These are phyloP conservation scores for Saccharomyces paradoxus DNA, from an alignment of 805 yeast species.

Conservation along the genomic window DNA sequence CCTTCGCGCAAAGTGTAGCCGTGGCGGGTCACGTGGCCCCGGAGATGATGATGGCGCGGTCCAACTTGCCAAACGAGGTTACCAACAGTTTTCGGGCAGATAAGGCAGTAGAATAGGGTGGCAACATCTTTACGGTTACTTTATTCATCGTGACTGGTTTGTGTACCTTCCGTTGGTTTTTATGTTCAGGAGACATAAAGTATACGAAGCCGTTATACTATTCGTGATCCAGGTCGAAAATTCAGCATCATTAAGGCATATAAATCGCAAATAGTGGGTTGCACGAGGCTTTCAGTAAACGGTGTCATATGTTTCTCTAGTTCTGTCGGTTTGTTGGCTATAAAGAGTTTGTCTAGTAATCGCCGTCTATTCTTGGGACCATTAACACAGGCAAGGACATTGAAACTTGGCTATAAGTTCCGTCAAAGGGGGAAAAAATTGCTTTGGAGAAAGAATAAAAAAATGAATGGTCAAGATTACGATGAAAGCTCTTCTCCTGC, in stretches of 20 bases:
- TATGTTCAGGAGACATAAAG: not conserved
- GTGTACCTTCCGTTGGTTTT: not conserved
- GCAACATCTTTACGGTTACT: not conserved
- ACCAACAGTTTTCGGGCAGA: not conserved
- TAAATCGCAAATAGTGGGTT: not conserved
- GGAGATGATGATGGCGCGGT: not conserved
- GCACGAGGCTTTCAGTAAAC: not conserved
- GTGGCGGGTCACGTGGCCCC: not conserved
- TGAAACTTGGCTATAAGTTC: not conserved
- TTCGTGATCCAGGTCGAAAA: not conserved
- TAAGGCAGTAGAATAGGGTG: not conserved
- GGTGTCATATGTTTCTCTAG: not conserved
- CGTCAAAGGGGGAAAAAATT: not conserved
- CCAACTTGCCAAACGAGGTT: not conserved
- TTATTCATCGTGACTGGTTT: not conserved
- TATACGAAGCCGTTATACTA: not conserved
- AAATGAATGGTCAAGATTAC: not conserved
- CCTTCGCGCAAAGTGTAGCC: not conserved
- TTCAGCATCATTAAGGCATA: not conserved
- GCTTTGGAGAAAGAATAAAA: not conserved
- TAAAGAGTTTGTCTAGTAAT: not conserved
- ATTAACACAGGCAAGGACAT: not conserved
- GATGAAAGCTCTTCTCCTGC: slow-evolving; percentile 7
- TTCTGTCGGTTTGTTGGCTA: not conserved
- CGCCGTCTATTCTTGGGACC: not conserved